phyloP scores from a whole-genome alignment of 2,329 filamentous ascomycete species.

The Aspergillus quadrilineatus region DNA sequence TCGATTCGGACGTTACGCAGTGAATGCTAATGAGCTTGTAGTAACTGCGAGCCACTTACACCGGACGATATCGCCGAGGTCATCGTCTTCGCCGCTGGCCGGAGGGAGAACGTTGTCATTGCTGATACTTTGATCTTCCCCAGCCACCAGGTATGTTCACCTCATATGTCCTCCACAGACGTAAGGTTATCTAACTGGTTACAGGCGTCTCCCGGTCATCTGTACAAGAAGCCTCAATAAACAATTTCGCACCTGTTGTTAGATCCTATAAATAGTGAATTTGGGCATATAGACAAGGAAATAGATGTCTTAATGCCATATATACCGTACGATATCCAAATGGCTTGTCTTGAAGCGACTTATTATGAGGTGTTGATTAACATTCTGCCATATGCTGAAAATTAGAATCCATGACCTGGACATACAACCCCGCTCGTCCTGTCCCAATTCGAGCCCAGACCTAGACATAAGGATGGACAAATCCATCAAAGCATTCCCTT shows the following conservation, averaged over 20 bases:
- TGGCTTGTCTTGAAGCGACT: too few relatives aligned
- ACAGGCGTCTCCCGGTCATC: constrained; percentile 18
- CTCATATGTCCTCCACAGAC: background rate
- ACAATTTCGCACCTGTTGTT: background rate
- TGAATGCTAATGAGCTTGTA: constrained; percentile 31
- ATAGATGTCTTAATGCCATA: background rate
- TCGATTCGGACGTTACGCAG: background rate
- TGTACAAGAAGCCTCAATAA: constrained; percentile 14
- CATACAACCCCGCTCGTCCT: too few relatives aligned
- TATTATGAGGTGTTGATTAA: background rate
- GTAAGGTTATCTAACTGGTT: background rate
- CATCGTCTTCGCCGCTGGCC: constrained; percentile 78
- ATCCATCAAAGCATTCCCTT: background rate
- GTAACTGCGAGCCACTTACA: constrained; percentile 77
- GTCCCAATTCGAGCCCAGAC: background rate
- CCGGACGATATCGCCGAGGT: constrained; percentile 90
- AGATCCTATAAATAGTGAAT: background rate
- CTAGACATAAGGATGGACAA: too few relatives aligned
- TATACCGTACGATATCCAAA: background rate
- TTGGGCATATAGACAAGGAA: background rate
- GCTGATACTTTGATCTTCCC: constrained; percentile 86
- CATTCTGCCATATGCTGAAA: background rate
- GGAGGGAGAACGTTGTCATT: constrained; percentile 85
- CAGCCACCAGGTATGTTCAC: constrained; percentile 72
- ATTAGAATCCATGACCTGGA: background rate